These are phyloP conservation scores for Aspergillus japonicus DNA, from an alignment of 2,329 filamentous ascomycete species.

Conservation along the genomic window DNA sequence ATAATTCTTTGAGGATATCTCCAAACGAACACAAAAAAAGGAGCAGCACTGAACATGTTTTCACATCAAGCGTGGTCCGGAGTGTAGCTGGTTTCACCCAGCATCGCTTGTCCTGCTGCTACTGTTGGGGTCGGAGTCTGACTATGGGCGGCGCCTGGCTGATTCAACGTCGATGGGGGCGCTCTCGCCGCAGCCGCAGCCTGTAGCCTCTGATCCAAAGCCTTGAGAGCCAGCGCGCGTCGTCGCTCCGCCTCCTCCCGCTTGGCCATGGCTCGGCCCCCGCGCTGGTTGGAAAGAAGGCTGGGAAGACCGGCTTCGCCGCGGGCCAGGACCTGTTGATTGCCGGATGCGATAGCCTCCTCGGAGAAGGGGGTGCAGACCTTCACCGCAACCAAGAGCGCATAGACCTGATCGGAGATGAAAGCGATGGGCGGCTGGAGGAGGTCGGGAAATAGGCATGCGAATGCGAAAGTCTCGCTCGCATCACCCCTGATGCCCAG, in stretches of 20 bases:
- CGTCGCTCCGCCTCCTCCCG: slow-evolving; percentile 89
- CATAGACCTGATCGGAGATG: slow-evolving; percentile 73
- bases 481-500: slow-evolving; percentile 76
- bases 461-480: slow-evolving; percentile 93
- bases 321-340: slow-evolving; percentile 66
- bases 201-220: slow-evolving; percentile 85
- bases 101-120: slow-evolving; percentile 56
- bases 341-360: slow-evolving; percentile 72
- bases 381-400: slow-evolving; percentile 68
- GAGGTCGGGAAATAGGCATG: slow-evolving; percentile 88
- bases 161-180: slow-evolving; percentile 36
- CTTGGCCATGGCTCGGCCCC: slow-evolving; percentile 58
- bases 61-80: slow-evolving; percentile 54
- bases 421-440: slow-evolving; percentile 74
- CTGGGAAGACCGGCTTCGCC: slow-evolving; percentile 62
- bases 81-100: slow-evolving; percentile 69
- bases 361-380: slow-evolving; percentile 83
- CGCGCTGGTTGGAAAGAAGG: slow-evolving; percentile 53
- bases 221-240: slow-evolving; percentile 83
- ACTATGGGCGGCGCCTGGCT: slow-evolving; percentile 28
- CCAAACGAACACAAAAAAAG: slow-evolving; percentile 1
- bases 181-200: slow-evolving; percentile 66
- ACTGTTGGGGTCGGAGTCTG: slow-evolving; percentile 57
- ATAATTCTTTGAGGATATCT: background rate
- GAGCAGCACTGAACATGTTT: slow-evolving; percentile 1